A percentile compares a stretch with the other conserved stretches of the same genome.
These are phyloP conservation scores for Didymella sp. DNA, from an alignment of 2,329 filamentous ascomycete species.

Conservation along the genomic window DNA sequence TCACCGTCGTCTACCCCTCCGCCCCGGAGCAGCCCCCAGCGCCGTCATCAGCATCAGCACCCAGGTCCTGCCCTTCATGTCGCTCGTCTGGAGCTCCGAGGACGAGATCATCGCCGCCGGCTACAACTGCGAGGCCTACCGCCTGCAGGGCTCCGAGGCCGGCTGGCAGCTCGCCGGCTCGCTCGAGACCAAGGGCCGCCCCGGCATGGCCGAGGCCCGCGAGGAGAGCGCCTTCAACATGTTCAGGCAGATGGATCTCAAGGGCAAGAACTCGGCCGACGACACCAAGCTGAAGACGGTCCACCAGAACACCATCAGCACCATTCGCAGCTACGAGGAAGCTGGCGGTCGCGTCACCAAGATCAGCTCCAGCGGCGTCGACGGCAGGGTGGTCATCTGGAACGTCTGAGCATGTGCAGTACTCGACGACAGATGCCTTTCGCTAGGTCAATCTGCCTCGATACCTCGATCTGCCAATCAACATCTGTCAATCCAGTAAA, in stretches of 20 bases:
- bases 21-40: slow-evolving; percentile 88
- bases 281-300: slow-evolving; percentile 94
- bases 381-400: slow-evolving; percentile 58
- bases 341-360: slow-evolving; percentile 70
- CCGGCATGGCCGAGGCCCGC: slow-evolving; percentile 66
- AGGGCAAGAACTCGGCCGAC: slow-evolving; percentile 81
- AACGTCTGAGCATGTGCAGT: too few relatives aligned
- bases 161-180: slow-evolving; percentile 88
- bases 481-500: neutral
- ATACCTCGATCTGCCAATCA: too few relatives aligned
- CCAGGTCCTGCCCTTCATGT: slow-evolving; percentile 90
- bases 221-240: slow-evolving; percentile 97
- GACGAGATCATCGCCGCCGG: slow-evolving; percentile 94
- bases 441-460: neutral
- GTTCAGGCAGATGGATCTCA: slow-evolving; percentile 98
- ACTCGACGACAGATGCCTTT: too few relatives aligned
- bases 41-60: slow-evolving; percentile 92
- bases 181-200: slow-evolving; percentile 74
- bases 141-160: slow-evolving; percentile 76
- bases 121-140: slow-evolving; percentile 87
- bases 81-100: slow-evolving; percentile 89
- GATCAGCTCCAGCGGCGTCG: slow-evolving; percentile 72
- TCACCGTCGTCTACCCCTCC: slow-evolving; percentile 94
- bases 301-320: slow-evolving; percentile 96
- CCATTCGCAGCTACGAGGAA: slow-evolving; percentile 76